Percentiles rank a stretch among this genome's conserved stretches.
Conservation (phyloP, 2,329 filamentous ascomycete species). For the Pseudogymnoascus sp. region DNA sequence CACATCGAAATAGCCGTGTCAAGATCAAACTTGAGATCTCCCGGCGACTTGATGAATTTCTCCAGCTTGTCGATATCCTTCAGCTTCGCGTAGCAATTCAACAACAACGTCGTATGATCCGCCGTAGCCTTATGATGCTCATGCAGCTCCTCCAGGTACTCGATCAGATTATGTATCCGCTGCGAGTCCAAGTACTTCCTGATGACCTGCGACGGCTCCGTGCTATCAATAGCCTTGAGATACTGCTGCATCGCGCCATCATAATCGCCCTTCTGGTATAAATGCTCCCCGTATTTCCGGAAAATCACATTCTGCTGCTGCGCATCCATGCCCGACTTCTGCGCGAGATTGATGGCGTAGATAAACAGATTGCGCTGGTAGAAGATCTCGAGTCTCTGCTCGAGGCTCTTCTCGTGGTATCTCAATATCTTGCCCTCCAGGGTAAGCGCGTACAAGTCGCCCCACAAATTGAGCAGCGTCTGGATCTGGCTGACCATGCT, state of each 20-base stretch:
- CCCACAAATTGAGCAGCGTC: slow-evolving; percentile 79
- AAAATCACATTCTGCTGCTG: slow-evolving; percentile 87
- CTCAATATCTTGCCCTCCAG: slow-evolving; percentile 85
- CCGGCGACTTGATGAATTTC: slow-evolving; percentile 91
- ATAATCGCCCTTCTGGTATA: slow-evolving; percentile 92
- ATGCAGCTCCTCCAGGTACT: slow-evolving; percentile 93
- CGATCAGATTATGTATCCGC: slow-evolving; percentile 92
- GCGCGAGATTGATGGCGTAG: slow-evolving; percentile 83
- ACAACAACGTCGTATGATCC: slow-evolving; percentile 85
- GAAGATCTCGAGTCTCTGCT: slow-evolving; percentile 85
- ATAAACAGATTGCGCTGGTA: slow-evolving; percentile 92
- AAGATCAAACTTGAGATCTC: slow-evolving; percentile 89
- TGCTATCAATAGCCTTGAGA: slow-evolving; percentile 89
- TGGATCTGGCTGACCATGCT: slow-evolving; percentile 73
- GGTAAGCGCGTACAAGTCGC: slow-evolving; percentile 80
- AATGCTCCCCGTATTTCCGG: slow-evolving; percentile 83
- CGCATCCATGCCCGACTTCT: slow-evolving; percentile 73
- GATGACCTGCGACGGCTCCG: slow-evolving; percentile 92
- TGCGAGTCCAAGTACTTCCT: slow-evolving; percentile 96
- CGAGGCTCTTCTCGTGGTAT: slow-evolving; percentile 84
- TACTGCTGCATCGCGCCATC: slow-evolving; percentile 99
- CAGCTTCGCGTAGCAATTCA: slow-evolving; percentile 96
- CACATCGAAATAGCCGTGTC: slow-evolving; percentile 98
- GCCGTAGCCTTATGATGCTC: slow-evolving; percentile 88
- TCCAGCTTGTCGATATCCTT: slow-evolving; percentile 97